Percentiles rank a stretch among this genome's conserved stretches.
phyloP scores from a whole-genome alignment of 2,329 filamentous ascomycete species.

The Huntiella moniliformis region DNA sequence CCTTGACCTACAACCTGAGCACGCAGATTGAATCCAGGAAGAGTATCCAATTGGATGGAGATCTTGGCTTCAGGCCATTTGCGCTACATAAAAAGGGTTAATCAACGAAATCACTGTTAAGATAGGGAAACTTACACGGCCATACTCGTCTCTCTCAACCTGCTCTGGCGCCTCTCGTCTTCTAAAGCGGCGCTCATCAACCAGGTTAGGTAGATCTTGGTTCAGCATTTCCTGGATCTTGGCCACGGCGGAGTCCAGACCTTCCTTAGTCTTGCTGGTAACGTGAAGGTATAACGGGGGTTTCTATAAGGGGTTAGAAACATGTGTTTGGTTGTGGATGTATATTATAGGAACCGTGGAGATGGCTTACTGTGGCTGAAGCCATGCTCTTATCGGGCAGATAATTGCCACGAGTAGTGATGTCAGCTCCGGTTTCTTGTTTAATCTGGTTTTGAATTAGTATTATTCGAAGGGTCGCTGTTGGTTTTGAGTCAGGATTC shows the following conservation, averaged over 20 bases:
- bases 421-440: slow-evolving; percentile 99
- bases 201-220: slow-evolving; percentile 83
- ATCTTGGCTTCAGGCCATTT: slow-evolving; percentile 99
- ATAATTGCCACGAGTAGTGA: slow-evolving; percentile 92
- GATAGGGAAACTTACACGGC: slow-evolving; percentile 40
- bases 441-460: slow-evolving; percentile 54
- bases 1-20: slow-evolving; percentile 91
- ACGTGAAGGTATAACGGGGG: slow-evolving; percentile 90
- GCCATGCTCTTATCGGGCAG: slow-evolving; percentile 97
- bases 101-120: not conserved
- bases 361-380: slow-evolving; percentile 58
- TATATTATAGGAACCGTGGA: not conserved
- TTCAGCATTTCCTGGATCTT: slow-evolving; percentile 93
- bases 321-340: not conserved
- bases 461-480: too few species aligned
- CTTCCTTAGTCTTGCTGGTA: slow-evolving; percentile 77
- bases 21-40: slow-evolving; percentile 86
- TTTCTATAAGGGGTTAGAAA: slow-evolving; percentile 35
- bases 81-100: slow-evolving; percentile 34
- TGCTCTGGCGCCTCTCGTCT: slow-evolving; percentile 59
- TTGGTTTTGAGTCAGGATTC: too few species aligned
- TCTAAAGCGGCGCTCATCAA: slow-evolving; percentile 84
- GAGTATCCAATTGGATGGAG: slow-evolving; percentile 71
- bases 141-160: slow-evolving; percentile 78
- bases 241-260: slow-evolving; percentile 70